These are phyloP conservation scores for Omphalotus olearius DNA, from an alignment of 1,284 basidiomycete genomes.

Conservation along the genomic window DNA sequence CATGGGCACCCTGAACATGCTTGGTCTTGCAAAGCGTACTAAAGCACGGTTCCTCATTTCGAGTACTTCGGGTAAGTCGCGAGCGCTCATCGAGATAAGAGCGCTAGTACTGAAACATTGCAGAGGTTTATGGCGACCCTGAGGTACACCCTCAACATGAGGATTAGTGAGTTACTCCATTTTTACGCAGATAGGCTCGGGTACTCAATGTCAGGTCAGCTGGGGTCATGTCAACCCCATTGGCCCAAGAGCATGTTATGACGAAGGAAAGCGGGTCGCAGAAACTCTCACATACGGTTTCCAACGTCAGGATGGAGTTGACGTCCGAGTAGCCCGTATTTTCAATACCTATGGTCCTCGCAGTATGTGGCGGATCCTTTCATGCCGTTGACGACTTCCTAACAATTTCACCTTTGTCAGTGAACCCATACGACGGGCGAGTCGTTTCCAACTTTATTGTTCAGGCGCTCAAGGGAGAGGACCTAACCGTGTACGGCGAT, in stretches of 20 bases:
- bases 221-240: slow-evolving; percentile 99
- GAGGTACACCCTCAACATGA: slow-evolving; percentile 95
- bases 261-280: slow-evolving; percentile 95
- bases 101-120: slow-evolving; percentile 14
- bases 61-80: slow-evolving; percentile 76
- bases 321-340: slow-evolving; percentile 93
- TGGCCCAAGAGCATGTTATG: slow-evolving; percentile 95
- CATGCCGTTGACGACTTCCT: background rate
- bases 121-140: slow-evolving; percentile 96
- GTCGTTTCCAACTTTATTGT: slow-evolving; percentile 99
- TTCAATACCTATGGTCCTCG: slow-evolving; percentile 82
- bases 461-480: slow-evolving; percentile 91
- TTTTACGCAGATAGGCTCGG: background rate
- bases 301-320: slow-evolving; percentile 90
- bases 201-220: slow-evolving; percentile 33
- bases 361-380: slow-evolving; percentile 19
- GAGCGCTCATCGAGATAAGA: slow-evolving; percentile 4
- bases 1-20: slow-evolving; percentile 96
- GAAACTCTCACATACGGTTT: slow-evolving; percentile 95
- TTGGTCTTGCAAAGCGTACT: slow-evolving; percentile 95
- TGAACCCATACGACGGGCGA: slow-evolving; percentile 95
- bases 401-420: slow-evolving; percentile 33
- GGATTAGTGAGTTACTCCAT: slow-evolving; percentile 67
- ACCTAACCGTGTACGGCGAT: slow-evolving; percentile 97
- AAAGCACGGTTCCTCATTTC: slow-evolving; percentile 96